Conservation (phyloP, 768 basidiomycete genomes). For the Kwoniella dendrophila region DNA sequence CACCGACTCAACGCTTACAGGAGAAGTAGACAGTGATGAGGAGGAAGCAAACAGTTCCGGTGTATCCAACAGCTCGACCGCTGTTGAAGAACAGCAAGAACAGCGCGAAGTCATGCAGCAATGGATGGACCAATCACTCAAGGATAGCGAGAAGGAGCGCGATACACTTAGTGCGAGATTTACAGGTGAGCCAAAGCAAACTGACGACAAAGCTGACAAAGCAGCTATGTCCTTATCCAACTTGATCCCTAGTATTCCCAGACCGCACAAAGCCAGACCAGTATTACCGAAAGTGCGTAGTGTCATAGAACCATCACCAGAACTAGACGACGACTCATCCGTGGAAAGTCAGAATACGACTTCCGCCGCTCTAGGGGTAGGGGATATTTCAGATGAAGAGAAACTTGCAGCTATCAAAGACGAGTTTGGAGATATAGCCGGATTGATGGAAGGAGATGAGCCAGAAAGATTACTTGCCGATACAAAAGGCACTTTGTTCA, state of each 20-base stretch:
- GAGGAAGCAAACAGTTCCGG: slow-evolving; percentile 14
- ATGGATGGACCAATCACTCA: slow-evolving; percentile 30
- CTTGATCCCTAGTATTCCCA: slow-evolving; percentile 12
- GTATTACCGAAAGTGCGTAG: slow-evolving; percentile 3
- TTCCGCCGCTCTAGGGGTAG: slow-evolving; percentile 7
- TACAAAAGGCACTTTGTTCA: slow-evolving; percentile 60
- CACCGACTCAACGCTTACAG: slow-evolving; percentile 1
- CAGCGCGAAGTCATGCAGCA: slow-evolving; percentile 1
- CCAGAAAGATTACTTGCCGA: slow-evolving; percentile 63
- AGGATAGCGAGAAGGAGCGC: slow-evolving; percentile 16
- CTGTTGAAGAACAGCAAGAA: background rate
- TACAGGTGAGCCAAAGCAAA: slow-evolving; percentile 27
- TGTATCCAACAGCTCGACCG: background rate
- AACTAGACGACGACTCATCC: slow-evolving; percentile 1
- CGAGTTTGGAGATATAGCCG: slow-evolving; percentile 64
- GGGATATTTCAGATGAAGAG: slow-evolving; percentile 59
- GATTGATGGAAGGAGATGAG: slow-evolving; percentile 50
- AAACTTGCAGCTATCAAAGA: slow-evolving; percentile 62
- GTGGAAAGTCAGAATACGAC: slow-evolving; percentile 2
- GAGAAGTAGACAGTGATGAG: slow-evolving; percentile 26
- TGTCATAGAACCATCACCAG: background rate
- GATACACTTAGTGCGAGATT: slow-evolving; percentile 31
- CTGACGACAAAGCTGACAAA: slow-evolving; percentile 5
- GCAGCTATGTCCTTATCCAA: slow-evolving; percentile 30
- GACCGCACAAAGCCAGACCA: slow-evolving; percentile 9